These are phyloP conservation scores for Phytophthora tentaculata DNA, from an alignment of 352 stramenopile genomes.

Conservation along the genomic window DNA sequence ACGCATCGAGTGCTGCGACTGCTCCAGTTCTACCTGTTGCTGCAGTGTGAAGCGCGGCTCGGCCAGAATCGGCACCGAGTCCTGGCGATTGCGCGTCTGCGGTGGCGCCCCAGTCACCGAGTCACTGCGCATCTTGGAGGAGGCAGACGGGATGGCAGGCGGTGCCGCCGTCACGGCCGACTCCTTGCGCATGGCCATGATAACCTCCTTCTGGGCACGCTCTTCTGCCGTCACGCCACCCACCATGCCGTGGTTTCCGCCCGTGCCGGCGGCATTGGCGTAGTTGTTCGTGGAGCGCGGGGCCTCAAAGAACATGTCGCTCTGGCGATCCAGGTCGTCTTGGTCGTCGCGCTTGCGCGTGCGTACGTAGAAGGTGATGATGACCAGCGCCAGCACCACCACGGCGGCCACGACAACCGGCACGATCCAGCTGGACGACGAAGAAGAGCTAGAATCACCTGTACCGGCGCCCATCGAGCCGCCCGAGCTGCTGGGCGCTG, in stretches of 20 bases:
- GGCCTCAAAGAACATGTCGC: slow-evolving; percentile 67
- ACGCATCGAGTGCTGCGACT: slow-evolving; percentile 32
- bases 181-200: slow-evolving; percentile 44
- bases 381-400: slow-evolving; percentile 54
- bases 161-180: slow-evolving; percentile 24
- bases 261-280: slow-evolving; percentile 15
- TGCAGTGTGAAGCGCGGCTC: slow-evolving; percentile 51
- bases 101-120: slow-evolving; percentile 35
- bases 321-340: slow-evolving; percentile 61
- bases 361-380: slow-evolving; percentile 71
- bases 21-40: slow-evolving; percentile 44
- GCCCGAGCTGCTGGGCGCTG: slow-evolving; percentile 36
- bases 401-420: slow-evolving; percentile 63
- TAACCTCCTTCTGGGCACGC: slow-evolving; percentile 32
- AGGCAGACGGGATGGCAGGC: slow-evolving; percentile 22
- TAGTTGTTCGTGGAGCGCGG: slow-evolving; percentile 63
- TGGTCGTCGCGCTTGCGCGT: slow-evolving; percentile 49
- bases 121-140: slow-evolving; percentile 48
- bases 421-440: slow-evolving; percentile 57
- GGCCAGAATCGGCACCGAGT: slow-evolving; percentile 38
- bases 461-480: slow-evolving; percentile 28
- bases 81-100: slow-evolving; percentile 39
- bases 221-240: slow-evolving; percentile 25
- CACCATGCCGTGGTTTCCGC: slow-evolving; percentile 20
- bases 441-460: slow-evolving; percentile 28